These are phyloP conservation scores for Nepenthes gracilis DNA, from an alignment of 148 eudicot genomes.

Conservation along the genomic window DNA sequence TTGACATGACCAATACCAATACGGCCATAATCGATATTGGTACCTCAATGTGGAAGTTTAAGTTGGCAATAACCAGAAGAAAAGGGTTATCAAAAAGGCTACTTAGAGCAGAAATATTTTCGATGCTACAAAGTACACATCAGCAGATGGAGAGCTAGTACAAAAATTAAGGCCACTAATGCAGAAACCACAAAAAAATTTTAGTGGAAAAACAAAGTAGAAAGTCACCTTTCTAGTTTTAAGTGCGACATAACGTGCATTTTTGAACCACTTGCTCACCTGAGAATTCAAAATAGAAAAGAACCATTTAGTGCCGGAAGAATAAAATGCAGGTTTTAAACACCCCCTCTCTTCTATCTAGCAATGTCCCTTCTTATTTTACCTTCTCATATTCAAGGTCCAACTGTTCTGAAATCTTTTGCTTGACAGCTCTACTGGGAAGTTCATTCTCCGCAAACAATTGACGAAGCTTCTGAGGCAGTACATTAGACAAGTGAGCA, in stretches of 20 bases:
- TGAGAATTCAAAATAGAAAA: constrained; percentile 19
- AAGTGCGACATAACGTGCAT: constrained; percentile 82
- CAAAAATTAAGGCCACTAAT: not conserved
- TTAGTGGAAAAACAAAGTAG: not conserved
- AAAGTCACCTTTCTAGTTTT: constrained; percentile 65
- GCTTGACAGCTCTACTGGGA: constrained; percentile 55
- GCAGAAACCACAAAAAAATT: not conserved
- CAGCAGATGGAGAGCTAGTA: not conserved
- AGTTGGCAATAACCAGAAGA: too few relatives aligned
- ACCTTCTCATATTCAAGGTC: constrained; percentile 80
- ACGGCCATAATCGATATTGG: too few relatives aligned
- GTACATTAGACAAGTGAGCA: constrained; percentile 9
- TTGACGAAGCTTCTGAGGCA: constrained; percentile 79
- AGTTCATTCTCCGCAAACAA: constrained; percentile 88
- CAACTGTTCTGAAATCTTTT: constrained; percentile 47
- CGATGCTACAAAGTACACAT: not conserved
- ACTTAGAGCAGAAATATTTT: not conserved
- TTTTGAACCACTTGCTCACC: constrained; percentile 98
- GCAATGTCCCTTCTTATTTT: not conserved
- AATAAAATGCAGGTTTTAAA: not conserved
- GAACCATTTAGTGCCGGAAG: not conserved
- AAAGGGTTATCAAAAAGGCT: too few relatives aligned
- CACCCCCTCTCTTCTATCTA: not conserved
- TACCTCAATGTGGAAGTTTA: too few relatives aligned
- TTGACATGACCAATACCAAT: too few relatives aligned